Evolutionary conservation across 169 alveolate genomes (phyloP).

Genomic region (Eimeria praecox): DNA sequence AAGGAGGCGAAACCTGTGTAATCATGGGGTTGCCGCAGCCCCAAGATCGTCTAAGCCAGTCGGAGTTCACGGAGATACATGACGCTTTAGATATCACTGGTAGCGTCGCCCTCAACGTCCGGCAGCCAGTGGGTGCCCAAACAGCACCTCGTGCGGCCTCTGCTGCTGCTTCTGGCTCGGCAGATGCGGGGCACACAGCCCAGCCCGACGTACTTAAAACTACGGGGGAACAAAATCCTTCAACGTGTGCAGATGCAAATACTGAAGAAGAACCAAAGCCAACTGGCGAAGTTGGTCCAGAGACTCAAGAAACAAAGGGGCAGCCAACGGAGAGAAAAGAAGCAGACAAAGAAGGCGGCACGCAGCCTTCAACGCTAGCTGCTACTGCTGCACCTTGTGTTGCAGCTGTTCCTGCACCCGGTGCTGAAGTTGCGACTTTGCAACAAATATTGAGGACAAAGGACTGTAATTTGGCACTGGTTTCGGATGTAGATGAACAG

Average conservation of each 20-base stretch:
- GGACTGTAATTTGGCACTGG: slow-evolving; percentile 52
- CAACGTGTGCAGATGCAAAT: not conserved
- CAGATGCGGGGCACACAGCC: not conserved
- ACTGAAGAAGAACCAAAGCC: not conserved
- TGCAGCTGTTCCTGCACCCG: slow-evolving; percentile 17
- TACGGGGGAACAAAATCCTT: not conserved
- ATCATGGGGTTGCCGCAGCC: slow-evolving; percentile 46
- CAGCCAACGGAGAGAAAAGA: not conserved
- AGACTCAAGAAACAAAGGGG: not conserved
- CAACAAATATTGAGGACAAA: slow-evolving; percentile 27
- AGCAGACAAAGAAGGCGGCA: not conserved
- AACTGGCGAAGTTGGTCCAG: not conserved
- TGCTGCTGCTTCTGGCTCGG: slow-evolving; percentile 9
- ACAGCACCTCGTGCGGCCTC: not conserved
- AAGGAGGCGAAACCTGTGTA: not conserved
- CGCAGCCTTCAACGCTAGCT: not conserved
- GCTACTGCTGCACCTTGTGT: not conserved
- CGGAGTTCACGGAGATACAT: slow-evolving; percentile 16
- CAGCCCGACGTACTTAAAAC: not conserved
- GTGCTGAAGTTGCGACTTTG: slow-evolving; percentile 34
- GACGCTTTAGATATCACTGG: slow-evolving; percentile 29
- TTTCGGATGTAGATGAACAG: slow-evolving; percentile 68
- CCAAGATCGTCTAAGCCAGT: not conserved
- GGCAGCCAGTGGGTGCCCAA: slow-evolving; percentile 14
- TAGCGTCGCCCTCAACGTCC: slow-evolving; percentile 39